Evolutionary conservation across 345 rosid genomes (phyloP), one percentile per base, ranked within the genome.

Genomic region (Hevea brasiliensis): DNA sequence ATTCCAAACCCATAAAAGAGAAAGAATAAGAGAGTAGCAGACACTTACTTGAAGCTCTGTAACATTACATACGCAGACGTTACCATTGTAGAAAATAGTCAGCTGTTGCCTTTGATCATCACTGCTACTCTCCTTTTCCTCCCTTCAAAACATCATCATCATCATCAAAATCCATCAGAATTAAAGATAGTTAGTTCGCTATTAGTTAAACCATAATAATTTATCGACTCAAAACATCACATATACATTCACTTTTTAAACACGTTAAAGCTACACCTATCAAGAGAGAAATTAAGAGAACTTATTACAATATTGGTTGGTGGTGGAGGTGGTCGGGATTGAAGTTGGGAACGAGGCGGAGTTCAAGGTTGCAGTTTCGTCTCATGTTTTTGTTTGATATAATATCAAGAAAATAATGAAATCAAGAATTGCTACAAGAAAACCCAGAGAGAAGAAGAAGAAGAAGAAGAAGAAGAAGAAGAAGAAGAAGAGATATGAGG

Each of bases 61-160:
- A 40, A 48, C 68, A 18, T 71, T 42, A 58, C 21, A 48, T 7
- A 72, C 75, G 23, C 51, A 61, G 61, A 72, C 60, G 6, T 24
- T 61, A 8, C 75, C 75, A n/a, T 72, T 61, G 20, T 72, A 72
- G 68, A 72, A 72, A 32, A 72, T 72, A 12, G 68, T 61, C 1
- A 72, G 58, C 48, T 72, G 75, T 37, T 59, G 73, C 53, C 29
- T 64, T 64, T 50, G 17, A 11, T 47, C 0, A 47, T 63, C 35
- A 41, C 48, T 35, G 10, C 11, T 32, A 27, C 7, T 8, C 24
- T 37, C 24, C 8, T 57, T 42, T 35, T 57, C 73, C 54, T 3
- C 14, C 23, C 72, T 68, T 32, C 60, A 68, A 29, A 26, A 27
- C 26, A 15, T 17, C 6, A 27, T 7, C 6, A 61, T 15, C 17